A percentile compares a stretch with the other conserved stretches of the same genome.
Conservation (phyloP, 2,329 filamentous ascomycete species). For the Stachybotrys chartarum region DNA sequence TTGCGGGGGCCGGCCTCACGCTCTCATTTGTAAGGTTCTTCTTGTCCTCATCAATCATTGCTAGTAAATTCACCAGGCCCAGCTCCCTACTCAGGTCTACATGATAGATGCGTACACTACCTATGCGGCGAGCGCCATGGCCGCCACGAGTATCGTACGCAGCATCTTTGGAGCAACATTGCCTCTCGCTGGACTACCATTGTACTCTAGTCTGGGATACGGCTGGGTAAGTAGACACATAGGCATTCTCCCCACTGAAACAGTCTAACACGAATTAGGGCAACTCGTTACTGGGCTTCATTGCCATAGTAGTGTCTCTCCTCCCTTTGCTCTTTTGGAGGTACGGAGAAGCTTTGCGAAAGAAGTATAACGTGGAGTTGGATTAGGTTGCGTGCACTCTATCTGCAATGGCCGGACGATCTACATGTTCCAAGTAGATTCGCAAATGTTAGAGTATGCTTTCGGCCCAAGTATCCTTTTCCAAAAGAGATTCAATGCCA, state of each 20-base stretch:
- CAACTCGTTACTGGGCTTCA: background rate
- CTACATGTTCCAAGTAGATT: background rate
- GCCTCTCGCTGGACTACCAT: conserved; percentile 49
- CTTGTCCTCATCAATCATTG: background rate
- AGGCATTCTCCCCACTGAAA: background rate
- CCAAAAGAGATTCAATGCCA: background rate
- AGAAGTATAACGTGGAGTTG: background rate
- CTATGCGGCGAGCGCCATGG: conserved; percentile 45
- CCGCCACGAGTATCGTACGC: conserved; percentile 55
- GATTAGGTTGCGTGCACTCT: background rate
- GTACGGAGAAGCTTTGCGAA: background rate
- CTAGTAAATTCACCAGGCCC: too few species aligned
- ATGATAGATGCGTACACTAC: conserved; percentile 50
- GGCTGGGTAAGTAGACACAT: background rate
- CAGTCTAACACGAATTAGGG: background rate
- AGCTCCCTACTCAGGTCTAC: conserved; percentile 43
- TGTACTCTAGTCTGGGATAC: conserved; percentile 16
- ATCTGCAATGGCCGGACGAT: background rate
- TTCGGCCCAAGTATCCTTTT: background rate
- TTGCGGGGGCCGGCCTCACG: conserved; percentile 39
- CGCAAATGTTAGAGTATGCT: background rate
- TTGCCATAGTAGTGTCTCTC: background rate
- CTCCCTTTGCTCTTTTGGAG: background rate
- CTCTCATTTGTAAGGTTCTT: conserved; percentile 32
- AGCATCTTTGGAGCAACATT: conserved; percentile 56